Evolutionary conservation across 495 filamentous ascomycete genomes (phyloP).

Genomic region (Xeromyces bisporus): DNA sequence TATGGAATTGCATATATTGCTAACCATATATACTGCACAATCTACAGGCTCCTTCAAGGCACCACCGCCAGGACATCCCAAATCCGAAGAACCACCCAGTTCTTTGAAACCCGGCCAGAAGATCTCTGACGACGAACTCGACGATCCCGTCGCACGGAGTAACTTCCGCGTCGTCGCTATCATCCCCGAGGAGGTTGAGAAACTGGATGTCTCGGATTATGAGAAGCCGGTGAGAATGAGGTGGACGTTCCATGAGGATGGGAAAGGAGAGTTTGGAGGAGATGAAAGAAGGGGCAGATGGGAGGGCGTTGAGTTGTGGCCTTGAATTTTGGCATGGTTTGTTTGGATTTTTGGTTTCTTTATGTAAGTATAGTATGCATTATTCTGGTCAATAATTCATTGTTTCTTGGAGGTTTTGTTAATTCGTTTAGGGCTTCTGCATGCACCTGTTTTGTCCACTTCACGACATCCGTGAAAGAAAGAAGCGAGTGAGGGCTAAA

Average conservation of each 20-base stretch:
- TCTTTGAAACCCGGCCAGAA: constrained; percentile 45
- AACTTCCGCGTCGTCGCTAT: constrained; percentile 84
- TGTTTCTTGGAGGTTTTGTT: too few relatives aligned
- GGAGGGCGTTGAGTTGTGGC: constrained; percentile 72
- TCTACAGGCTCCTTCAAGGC: constrained; percentile 47
- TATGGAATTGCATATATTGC: too few relatives aligned
- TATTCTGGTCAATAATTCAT: too few relatives aligned
- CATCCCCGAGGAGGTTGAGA: constrained; percentile 63
- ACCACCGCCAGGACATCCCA: constrained; percentile 55
- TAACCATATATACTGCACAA: too few relatives aligned
- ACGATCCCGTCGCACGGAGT: constrained; percentile 47
- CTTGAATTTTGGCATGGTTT: constrained; percentile 26
- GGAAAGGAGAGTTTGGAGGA: constrained; percentile 7
- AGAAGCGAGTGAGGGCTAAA: too few relatives aligned
- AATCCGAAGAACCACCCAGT: constrained; percentile 27
- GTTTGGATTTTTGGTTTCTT: too few relatives aligned
- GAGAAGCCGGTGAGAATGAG: constrained; percentile 45
- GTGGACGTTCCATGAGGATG: constrained; percentile 34
- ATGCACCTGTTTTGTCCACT: too few relatives aligned
- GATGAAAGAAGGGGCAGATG: constrained; percentile 38
- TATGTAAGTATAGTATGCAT: too few relatives aligned
- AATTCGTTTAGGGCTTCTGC: too few relatives aligned
- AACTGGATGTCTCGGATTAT: constrained; percentile 52
- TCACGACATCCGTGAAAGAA: too few relatives aligned
- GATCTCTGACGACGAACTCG: constrained; percentile 47